These are phyloP conservation scores for Glaciozyma antarctica DNA, from an alignment of 768 basidiomycete species.

Conservation along the genomic window DNA sequence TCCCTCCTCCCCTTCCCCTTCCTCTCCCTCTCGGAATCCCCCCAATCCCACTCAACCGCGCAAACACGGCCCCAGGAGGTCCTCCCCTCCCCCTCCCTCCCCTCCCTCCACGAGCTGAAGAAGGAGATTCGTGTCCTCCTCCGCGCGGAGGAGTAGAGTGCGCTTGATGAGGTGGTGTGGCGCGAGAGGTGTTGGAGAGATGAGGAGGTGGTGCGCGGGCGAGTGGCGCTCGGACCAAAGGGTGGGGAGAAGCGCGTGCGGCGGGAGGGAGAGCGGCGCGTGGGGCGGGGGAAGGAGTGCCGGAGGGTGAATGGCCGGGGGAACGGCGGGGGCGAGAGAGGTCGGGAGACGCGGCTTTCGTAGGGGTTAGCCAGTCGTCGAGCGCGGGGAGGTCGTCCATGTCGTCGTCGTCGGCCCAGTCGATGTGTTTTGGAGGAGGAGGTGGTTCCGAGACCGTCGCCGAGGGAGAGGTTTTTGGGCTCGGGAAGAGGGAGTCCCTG, in stretches of 20 bases:
- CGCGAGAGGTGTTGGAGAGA: too few relatives aligned
- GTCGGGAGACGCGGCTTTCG: background rate
- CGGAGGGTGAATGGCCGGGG: background rate
- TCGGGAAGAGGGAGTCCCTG: background rate
- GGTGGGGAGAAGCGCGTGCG: background rate
- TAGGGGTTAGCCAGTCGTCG: conserved; percentile 64
- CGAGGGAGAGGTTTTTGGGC: background rate
- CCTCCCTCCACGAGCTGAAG: background rate
- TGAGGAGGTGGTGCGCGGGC: too few relatives aligned
- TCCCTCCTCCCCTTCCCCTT: background rate
- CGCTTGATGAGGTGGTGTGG: background rate
- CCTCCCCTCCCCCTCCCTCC: background rate
- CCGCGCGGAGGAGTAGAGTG: conserved; percentile 7
- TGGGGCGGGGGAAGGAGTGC: background rate
- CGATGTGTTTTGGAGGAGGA: conserved; percentile 64
- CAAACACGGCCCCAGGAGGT: too few relatives aligned
- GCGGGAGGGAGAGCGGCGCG: conserved; percentile 1
- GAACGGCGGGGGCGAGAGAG: conserved; percentile 5
- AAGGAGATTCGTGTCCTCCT: background rate
- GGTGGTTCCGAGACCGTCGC: background rate
- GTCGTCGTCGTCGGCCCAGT: conserved; percentile 75
- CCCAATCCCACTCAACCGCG: too few relatives aligned
- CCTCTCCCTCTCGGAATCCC: background rate
- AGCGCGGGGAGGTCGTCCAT: conserved; percentile 65
- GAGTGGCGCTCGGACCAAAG: background rate